Base-by-base conservation (phyloP, 108 stramenopile genomes). In the Fragilariopsis cylindrus region DNA sequence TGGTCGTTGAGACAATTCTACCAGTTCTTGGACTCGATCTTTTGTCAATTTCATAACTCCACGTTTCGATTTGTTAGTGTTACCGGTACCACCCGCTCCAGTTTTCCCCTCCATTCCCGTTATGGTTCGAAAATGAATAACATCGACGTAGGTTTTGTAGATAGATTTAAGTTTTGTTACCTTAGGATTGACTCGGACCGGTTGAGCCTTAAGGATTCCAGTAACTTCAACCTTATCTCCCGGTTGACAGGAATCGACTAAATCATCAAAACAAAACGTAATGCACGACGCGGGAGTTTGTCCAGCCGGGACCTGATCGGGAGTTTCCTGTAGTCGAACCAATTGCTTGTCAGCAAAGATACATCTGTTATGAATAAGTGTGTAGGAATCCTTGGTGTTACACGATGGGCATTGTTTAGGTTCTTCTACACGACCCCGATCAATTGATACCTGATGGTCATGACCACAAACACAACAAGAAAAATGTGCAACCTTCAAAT, bases 81-180 rank as follows among this genome's bases (percentile, higher is more conserved):
- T 30, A 53, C 13, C 52, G 52, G 52, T 53, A 15, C 52, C 72
- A 18, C 41, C 75, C 62, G 5, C 3, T n/a, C 64, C 60, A 42
- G 75, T 74, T 72, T 54, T 72, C 57, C 84, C 58, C 42, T 79
- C 79, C 75, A 82, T 73, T 55, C 84, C 89, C 53, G 70, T 76
- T 16, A 91, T 83, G 16, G 79, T 78, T 16, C 90, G 76, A 85
- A 98, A 98, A 81, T 99, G 99, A 43, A 99, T 84, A 18, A 94
- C 98, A 80, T 99, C 99, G 5, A 99, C 81, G 74, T 97, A 99
- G n/a, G 98, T 99, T 64, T 93, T 94, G 92, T 97, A 99, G 40
- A 99, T 88, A 47, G 91, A 87, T 68, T 90, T 93, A 41, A 97
- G 75, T 64, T 90, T 92, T 50, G 96, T 85, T 48, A 93, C 84